Conservation (phyloP, 2,329 filamentous ascomycete genomes). For the Eurotiales sp. region DNA sequence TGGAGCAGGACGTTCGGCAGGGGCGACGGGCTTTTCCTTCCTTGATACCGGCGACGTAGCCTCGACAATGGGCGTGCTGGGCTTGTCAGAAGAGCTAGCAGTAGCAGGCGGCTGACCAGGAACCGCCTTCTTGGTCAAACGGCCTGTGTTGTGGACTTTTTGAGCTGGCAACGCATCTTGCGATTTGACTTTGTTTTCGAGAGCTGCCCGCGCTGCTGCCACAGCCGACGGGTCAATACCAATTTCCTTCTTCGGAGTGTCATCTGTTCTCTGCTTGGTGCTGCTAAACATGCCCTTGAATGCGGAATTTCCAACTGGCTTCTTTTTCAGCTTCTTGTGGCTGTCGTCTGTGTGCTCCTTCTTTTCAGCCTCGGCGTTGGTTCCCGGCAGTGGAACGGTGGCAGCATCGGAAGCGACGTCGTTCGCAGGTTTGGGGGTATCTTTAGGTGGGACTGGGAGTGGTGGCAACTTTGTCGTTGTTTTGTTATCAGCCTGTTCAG, state of each 20-base stretch:
- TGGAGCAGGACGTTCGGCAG: conserved; percentile 17
- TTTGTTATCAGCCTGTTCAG: conserved; percentile 8
- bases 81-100: neutral
- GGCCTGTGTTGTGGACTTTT: conserved; percentile 22
- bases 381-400: conserved; percentile 14
- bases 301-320: conserved; percentile 33
- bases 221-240: conserved; percentile 34
- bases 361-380: conserved; percentile 21
- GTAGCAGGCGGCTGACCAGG: conserved; percentile 15
- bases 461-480: conserved; percentile 19
- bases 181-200: conserved; percentile 36
- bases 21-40: conserved; percentile 11
- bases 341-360: conserved; percentile 27
- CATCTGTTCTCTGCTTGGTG: conserved; percentile 34
- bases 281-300: conserved; percentile 43
- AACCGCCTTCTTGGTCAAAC: conserved; percentile 26
- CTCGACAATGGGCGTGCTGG: conserved; percentile 12
- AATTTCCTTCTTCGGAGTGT: conserved; percentile 31
- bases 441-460: conserved; percentile 18
- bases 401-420: conserved; percentile 18
- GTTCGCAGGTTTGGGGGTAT: conserved; percentile 15
- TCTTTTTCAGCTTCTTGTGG: conserved; percentile 43
- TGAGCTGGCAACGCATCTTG: conserved; percentile 21
- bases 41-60: conserved; percentile 6
- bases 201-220: conserved; percentile 41